Evolutionary conservation across 441 rosid species (phyloP), one percentile per base, ranked within the genome.

Genomic region (Corymbia citriodora): DNA sequence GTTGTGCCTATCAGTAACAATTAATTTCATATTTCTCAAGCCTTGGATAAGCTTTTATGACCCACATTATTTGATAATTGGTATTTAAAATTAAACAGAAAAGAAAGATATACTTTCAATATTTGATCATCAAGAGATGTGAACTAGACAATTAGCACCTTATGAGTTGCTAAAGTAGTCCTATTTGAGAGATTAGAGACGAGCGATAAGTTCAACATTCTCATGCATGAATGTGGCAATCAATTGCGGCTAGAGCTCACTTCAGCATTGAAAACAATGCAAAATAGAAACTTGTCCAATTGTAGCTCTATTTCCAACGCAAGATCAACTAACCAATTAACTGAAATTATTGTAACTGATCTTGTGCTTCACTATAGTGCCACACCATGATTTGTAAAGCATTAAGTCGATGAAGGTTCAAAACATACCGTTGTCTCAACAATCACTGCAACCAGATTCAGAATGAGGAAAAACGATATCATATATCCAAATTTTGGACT

Each of bases 401-500:
- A 79, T 45, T 4, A 40, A 10, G 48, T 50, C 17, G 23, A 50
- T 52, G 55, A 16, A 29, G n/a, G 18, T 63, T 89, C 59, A 87
- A 90, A 87, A 29, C 95, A 92, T 97, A 98, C 99, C 98, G 98
- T 97, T 93, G 99, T 96, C 94, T 97, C 99, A 74, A 96, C 93
- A 74, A 97, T 93, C 89, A 98, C 99, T 61, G 99, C 98, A 89
- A 94, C 82, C 90, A 98, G 94, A 93, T 98, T 98, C 92, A 98
- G 82, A 83, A 97, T 25, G 88, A 98, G 99, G 91, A 97, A 87
- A 92, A 94, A 96, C 89, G 99, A 95, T 93, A 98, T 89, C 48
- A 94, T 53, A 90, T 96, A 98, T 90, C 98, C 96, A 94, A 98
- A 98, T 92, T 87, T 94, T 86, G 96, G 94, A 93, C 97, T 93